Conservation (phyloP, 2,329 filamentous ascomycete species). For the Ophiosphaerella narmari region DNA sequence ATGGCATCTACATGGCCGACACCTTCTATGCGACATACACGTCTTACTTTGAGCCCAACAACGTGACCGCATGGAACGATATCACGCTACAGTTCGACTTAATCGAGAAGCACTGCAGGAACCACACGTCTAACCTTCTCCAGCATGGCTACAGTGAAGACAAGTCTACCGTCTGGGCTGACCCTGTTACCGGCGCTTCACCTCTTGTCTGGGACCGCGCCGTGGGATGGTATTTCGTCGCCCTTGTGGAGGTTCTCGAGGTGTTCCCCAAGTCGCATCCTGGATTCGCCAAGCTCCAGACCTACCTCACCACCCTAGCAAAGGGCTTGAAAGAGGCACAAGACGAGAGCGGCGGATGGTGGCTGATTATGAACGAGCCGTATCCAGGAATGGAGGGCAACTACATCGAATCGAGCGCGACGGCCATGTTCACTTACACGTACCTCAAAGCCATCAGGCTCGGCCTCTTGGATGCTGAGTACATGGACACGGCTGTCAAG, state of each 20-base stretch:
- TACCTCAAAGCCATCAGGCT: constrained; percentile 43
- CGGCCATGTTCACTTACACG: constrained; percentile 55
- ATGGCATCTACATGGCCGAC: constrained; percentile 55
- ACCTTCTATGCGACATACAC: constrained; percentile 48
- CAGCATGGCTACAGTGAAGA: constrained; percentile 44
- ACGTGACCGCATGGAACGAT: constrained; percentile 52
- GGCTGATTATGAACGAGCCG: constrained; percentile 59
- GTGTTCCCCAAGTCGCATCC: constrained; percentile 48
- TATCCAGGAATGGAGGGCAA: constrained; percentile 56
- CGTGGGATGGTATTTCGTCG: constrained; percentile 47
- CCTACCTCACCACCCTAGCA: constrained; percentile 50
- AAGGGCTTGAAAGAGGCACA: constrained; percentile 50
- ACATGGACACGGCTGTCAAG: constrained; percentile 47
- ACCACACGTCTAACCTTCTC: constrained; percentile 38
- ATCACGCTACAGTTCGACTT: constrained; percentile 44
- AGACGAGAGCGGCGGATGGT: constrained; percentile 60
- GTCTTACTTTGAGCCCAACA: constrained; percentile 42
- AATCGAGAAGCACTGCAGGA: constrained; percentile 42
- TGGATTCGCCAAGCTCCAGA: constrained; percentile 43
- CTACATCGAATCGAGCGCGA: constrained; percentile 64
- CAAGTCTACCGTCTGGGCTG: constrained; percentile 43
- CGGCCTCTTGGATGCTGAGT: constrained; percentile 41
- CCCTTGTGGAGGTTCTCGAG: constrained; percentile 55
- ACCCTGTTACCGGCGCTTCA: constrained; percentile 40
- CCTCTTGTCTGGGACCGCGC: constrained; percentile 47